A percentile compares a stretch with the other conserved stretches of the same genome.
Conservation (phyloP, 129 eudicot species). For the Lonicera japonica region DNA sequence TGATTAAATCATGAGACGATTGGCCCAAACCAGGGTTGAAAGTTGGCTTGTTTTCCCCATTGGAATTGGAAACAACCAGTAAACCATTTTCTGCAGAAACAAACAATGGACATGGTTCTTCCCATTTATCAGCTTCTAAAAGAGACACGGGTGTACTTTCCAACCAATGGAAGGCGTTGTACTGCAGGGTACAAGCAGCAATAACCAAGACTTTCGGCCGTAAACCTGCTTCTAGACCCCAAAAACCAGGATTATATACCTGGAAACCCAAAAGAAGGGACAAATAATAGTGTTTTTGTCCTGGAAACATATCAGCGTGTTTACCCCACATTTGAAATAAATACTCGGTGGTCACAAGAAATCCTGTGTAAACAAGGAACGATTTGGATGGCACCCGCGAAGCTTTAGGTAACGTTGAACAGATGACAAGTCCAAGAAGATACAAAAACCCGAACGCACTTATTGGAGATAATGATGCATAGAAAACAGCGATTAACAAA, state of each 20-base stretch:
- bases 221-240: conserved; percentile 90
- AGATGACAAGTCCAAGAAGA: conserved; percentile 77
- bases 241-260: conserved; percentile 53
- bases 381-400: conserved; percentile 81
- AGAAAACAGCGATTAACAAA: conserved; percentile 65
- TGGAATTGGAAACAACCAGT: conserved; percentile 26
- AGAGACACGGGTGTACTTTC: conserved; percentile 65
- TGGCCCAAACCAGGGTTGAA: conserved; percentile 29
- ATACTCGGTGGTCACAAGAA: conserved; percentile 64
- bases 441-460: conserved; percentile 83
- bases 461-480: conserved; percentile 90
- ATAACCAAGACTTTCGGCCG: conserved; percentile 80
- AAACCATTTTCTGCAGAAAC: conserved; percentile 54
- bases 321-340: conserved; percentile 92
- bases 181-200: conserved; percentile 86
- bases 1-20: conserved; percentile 23
- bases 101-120: conserved; percentile 92
- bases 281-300: conserved; percentile 55
- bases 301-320: conserved; percentile 81
- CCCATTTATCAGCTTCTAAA: conserved; percentile 50
- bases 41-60: conserved; percentile 32
- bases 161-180: conserved; percentile 89
- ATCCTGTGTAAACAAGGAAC: conserved; percentile 77
- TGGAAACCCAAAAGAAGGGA: conserved; percentile 69
- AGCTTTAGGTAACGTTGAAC: conserved; percentile 75